These are phyloP conservation scores for Phytophthora ramorum DNA, from an alignment of 352 stramenopile genomes.

Conservation along the genomic window DNA sequence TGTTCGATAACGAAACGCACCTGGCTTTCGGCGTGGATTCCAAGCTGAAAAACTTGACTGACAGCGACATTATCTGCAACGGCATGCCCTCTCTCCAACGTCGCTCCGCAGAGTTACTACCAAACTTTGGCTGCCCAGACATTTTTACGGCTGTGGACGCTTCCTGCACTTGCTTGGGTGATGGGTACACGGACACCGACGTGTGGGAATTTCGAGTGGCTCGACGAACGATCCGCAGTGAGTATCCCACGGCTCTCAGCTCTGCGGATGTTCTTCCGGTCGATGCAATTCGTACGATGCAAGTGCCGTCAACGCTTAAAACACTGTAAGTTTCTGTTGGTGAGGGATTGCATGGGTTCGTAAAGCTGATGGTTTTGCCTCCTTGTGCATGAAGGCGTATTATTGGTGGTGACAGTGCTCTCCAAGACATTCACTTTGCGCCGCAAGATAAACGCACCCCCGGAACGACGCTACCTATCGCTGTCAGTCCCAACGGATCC, in stretches of 20 bases:
- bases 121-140: slow-evolving; percentile 40
- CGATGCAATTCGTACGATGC: slow-evolving; percentile 37
- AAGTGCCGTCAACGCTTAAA: slow-evolving; percentile 33
- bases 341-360: not conserved
- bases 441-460: slow-evolving; percentile 34
- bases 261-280: slow-evolving; percentile 31
- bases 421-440: slow-evolving; percentile 36
- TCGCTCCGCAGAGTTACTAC: slow-evolving; percentile 8
- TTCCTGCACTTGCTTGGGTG: slow-evolving; percentile 35
- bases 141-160: slow-evolving; percentile 42
- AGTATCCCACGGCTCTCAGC: slow-evolving; percentile 18
- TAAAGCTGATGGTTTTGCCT: not conserved
- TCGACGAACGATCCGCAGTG: slow-evolving; percentile 7
- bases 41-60: slow-evolving; percentile 28
- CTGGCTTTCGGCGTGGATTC: slow-evolving; percentile 38
- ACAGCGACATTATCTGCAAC: slow-evolving; percentile 37
- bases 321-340: slow-evolving; percentile 28
- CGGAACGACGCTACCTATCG: slow-evolving; percentile 33
- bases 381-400: slow-evolving; percentile 27
- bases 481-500: slow-evolving; percentile 6
- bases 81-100: slow-evolving; percentile 39
- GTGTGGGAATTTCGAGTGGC: slow-evolving; percentile 39
- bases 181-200: slow-evolving; percentile 22
- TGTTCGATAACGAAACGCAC: slow-evolving; percentile 40
- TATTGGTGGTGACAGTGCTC: slow-evolving; percentile 23